Evolutionary conservation across 352 stramenopile species (phyloP).

Genomic region (Phytophthora fragariaefolia): DNA sequence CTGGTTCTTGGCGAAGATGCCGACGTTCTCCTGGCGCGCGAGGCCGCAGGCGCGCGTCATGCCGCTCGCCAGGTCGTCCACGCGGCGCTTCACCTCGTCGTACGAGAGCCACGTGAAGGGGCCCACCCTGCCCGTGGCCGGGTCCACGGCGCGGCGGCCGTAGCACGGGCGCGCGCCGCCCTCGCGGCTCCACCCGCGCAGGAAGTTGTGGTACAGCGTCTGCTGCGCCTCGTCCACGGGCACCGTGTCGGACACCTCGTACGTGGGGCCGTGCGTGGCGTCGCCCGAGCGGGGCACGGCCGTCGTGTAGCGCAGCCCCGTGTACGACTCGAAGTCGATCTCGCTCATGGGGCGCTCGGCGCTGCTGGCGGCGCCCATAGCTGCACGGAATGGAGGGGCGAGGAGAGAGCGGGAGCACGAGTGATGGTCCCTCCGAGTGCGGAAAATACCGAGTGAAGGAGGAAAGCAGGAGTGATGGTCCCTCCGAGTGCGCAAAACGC

Average conservation of each 20-base stretch:
- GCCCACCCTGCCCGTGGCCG: conserved; percentile 44
- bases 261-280: conserved; percentile 46
- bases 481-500: conserved; percentile 1
- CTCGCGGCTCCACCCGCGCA: conserved; percentile 34
- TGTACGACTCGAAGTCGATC: conserved; percentile 67
- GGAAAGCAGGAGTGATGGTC: conserved; percentile 20
- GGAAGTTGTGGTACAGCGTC: conserved; percentile 53
- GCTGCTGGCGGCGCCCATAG: conserved; percentile 55
- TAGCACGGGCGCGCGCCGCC: conserved; percentile 18
- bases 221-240: conserved; percentile 42
- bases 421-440: conserved; percentile 6
- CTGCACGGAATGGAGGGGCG: neutral
- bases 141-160: conserved; percentile 49
- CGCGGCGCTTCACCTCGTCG: conserved; percentile 46
- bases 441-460: no score
- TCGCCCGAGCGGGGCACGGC: conserved; percentile 50
- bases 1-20: conserved; percentile 77
- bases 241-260: conserved; percentile 37
- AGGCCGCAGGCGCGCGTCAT: conserved; percentile 40
- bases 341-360: conserved; percentile 50
- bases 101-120: conserved; percentile 70
- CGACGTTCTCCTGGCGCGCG: conserved; percentile 58
- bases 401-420: no score
- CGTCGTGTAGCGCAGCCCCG: conserved; percentile 48
- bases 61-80: conserved; percentile 50